Percentiles rank a stretch among this genome's conserved stretches.
These are phyloP conservation scores for Oryza meridionalis DNA, from an alignment of 176 grass and related monocot species.

Conservation along the genomic window DNA sequence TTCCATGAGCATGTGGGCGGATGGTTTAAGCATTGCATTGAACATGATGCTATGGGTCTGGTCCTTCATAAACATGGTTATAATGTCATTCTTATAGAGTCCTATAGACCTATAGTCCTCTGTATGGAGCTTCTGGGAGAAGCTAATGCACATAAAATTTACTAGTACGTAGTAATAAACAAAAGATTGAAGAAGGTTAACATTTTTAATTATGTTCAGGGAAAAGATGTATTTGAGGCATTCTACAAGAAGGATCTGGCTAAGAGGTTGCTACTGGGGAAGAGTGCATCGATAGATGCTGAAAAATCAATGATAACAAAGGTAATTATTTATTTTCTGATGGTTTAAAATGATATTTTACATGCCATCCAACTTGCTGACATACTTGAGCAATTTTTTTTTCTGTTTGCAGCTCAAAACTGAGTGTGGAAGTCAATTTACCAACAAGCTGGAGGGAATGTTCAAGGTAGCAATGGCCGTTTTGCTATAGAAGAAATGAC, in stretches of 20 bases:
- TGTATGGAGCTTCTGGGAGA: conserved; percentile 11
- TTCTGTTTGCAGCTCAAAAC: conserved; percentile 91
- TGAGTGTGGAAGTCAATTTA: conserved; percentile 99
- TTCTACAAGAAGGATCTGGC: conserved; percentile 99
- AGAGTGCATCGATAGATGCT: conserved; percentile 98
- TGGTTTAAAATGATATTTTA: conserved; percentile 20
- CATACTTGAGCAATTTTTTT: conserved; percentile 19
- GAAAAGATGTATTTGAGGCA: conserved; percentile 99
- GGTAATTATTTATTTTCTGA: conserved; percentile 54
- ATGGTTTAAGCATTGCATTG: not conserved
- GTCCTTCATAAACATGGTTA: not conserved
- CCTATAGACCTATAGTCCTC: not conserved
- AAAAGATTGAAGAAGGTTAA: conserved; percentile 8
- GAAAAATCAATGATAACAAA: conserved; percentile 99
- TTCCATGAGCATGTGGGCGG: not conserved
- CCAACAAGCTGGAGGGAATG: conserved; percentile 99
- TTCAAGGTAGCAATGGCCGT: conserved; percentile 76
- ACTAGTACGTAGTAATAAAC: not conserved
- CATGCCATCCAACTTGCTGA: conserved; percentile 20
- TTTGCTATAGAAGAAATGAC: conserved; percentile 1
- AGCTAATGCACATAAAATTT: conserved; percentile 14
- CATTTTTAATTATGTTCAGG: conserved; percentile 56
- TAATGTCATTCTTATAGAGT: not conserved
- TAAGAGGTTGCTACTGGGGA: conserved; percentile 92
- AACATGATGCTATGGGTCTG: not conserved